Evolutionary conservation across 1,284 basidiomycete genomes (phyloP), one percentile per base, ranked within the genome.

Genomic region (Sanguinoderma infundibulare): DNA sequence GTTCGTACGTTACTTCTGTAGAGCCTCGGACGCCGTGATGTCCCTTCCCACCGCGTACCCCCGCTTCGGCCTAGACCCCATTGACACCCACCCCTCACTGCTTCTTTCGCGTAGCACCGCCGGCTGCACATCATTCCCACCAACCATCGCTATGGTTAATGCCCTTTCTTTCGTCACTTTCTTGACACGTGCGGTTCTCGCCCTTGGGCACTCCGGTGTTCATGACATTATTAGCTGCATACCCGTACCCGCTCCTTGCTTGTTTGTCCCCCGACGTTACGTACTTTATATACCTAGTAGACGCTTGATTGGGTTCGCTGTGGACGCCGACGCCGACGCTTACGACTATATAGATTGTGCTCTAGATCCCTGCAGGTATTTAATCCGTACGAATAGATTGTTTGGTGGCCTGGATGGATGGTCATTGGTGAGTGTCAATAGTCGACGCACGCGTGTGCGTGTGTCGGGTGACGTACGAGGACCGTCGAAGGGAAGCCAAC

Each of bases 281-380:
- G n/a, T n/a, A n/a, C n/a, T n/a, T n/a, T n/a, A n/a, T n/a, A n/a
- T n/a, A n/a, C n/a, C n/a, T n/a, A n/a, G n/a, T n/a, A n/a, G n/a
- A n/a, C n/a, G n/a, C n/a, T n/a, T n/a, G n/a, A n/a, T n/a, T n/a
- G n/a, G n/a, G n/a, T n/a, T n/a, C 17, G 17, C 38, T 39, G 38
- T 39, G n/a, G n/a, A n/a, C n/a, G n/a, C n/a, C n/a, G 38, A 39
- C 51, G 8, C 52, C n/a, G 24, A 53, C 36, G 52, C 30, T 53
- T 24, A 55, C 35, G 30, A 30, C 24, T 39, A 24, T 14, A 42
- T 55, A 55, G 53, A 55, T 44, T 55, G 53, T 46, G 53, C 53
- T 46, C 28, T 55, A 55, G 53, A 55, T n/a, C n/a, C 20, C 35
- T 42, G 53, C 40, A 44, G 53, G 32, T 55, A 55, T 55, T 35